Evolutionary conservation across 2,329 filamentous ascomycete species (phyloP), one percentile per base, ranked within the genome.

Genomic region (Phialophora verrucosa): DNA sequence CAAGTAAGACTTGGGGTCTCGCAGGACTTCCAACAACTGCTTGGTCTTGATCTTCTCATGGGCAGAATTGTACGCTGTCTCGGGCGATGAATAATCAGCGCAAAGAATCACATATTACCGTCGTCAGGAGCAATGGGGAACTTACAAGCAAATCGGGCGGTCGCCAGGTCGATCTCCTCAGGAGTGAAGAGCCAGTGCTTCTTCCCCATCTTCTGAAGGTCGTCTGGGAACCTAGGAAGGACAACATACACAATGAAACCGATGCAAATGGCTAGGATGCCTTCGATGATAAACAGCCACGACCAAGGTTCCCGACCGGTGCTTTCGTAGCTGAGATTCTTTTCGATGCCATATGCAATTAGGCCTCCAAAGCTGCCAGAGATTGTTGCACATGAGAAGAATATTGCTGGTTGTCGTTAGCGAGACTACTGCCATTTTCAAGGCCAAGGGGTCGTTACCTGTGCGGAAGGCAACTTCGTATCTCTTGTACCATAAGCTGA

Each of bases 361-460:
- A 89, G 76, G 1, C 88, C 90, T 0, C 88, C 90, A 72, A 92
- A 92, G 1, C 90, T 89, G 3, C 89, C 89, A 0, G 88, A 89
- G 25, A 92, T 84, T 31, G 91, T 80, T 0, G 87, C 87, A 0
- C 89, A 90, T 0, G 87, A 87, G 74, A 51, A 63, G 25, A 51
- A 61, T 20, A 65, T 61, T 3, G 57, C 63, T 61, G 20, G 14
- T 14, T 54, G 42, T 17, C 12, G 17, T 54, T 25, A 54, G 51
- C 23, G 25, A 27, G 5, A 51, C 42, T 47, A 14, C 42, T 54
- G 23, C 20, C 20, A 31, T 25, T 8, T 31, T 31, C 23, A 31
- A 8, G 29, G 29, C 29, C 6, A 31, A 7, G 29, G 7, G 29
- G 29, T 31, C 29, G 7, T 2, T 62, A 66, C 64, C 50, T 14